phyloP scores from a whole-genome alignment of 2,329 filamentous ascomycete species.

The Neonectria faginata region DNA sequence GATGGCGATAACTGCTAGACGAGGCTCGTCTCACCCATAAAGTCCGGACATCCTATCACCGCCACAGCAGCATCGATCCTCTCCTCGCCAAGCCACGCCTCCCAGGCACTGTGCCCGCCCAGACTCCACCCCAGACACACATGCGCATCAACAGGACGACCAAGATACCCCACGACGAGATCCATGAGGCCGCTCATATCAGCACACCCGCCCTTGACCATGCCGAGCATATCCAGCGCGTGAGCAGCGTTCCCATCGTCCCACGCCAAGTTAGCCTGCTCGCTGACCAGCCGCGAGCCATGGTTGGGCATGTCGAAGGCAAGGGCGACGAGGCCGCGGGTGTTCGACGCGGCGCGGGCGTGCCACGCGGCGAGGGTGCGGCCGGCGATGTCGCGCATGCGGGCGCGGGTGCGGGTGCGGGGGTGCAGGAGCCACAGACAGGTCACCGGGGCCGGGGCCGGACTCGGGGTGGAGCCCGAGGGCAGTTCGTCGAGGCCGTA shows the following conservation, averaged over 20 bases:
- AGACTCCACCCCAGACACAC: constrained; percentile 85
- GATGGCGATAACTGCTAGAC: not conserved
- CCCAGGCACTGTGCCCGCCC: constrained; percentile 90
- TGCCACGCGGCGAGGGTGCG: constrained; percentile 78
- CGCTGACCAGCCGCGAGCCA: constrained; percentile 76
- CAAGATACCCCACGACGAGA: constrained; percentile 78
- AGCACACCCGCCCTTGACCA: constrained; percentile 77
- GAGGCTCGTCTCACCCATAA: constrained; percentile 66
- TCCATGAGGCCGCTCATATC: constrained; percentile 83
- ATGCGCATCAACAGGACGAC: constrained; percentile 68
- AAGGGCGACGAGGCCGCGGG: constrained; percentile 78
- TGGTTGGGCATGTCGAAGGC: constrained; percentile 96
- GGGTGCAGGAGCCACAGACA: constrained; percentile 95
- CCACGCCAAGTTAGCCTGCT: constrained; percentile 82
- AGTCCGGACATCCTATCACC: constrained; percentile 92
- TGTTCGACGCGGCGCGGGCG: constrained; percentile 48
- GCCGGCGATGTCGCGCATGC: constrained; percentile 82
- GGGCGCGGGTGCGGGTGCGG: constrained; percentile 74
- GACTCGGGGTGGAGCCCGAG: constrained; percentile 41
- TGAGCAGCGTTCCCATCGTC: constrained; percentile 81
- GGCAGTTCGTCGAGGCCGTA: constrained; percentile 84
- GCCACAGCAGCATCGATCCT: constrained; percentile 82
- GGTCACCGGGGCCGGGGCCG: constrained; percentile 64
- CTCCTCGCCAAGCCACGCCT: constrained; percentile 80
- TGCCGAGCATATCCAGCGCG: constrained; percentile 91